Conservation (phyloP, 2,329 filamentous ascomycete species). For the Aspergillus neoniger region DNA sequence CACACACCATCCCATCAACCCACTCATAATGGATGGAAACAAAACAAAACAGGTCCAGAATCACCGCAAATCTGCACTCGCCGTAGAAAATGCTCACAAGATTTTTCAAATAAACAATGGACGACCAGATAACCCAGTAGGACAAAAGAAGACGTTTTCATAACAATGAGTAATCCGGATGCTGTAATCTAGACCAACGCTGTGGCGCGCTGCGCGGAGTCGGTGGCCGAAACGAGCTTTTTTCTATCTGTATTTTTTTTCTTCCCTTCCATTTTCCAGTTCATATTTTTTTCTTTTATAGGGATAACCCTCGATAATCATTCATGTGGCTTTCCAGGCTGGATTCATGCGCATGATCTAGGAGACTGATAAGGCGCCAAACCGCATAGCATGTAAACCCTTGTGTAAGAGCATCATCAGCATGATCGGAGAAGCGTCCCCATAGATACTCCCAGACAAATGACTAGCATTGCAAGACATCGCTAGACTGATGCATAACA, state of each 20-base stretch:
- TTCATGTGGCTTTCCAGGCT: background rate
- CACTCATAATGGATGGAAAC: constrained; percentile 34
- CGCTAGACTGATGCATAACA: constrained; percentile 6
- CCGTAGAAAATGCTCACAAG: constrained; percentile 31
- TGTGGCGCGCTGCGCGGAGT: constrained; percentile 8
- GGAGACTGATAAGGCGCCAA: background rate
- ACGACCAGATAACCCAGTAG: constrained; percentile 16
- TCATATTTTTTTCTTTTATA: background rate
- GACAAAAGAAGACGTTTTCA: constrained; percentile 20
- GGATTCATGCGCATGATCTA: background rate
- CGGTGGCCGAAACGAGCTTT: constrained; percentile 4
- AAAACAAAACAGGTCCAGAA: constrained; percentile 28
- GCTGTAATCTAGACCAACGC: constrained; percentile 10
- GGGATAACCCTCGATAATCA: background rate
- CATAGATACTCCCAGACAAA: background rate
- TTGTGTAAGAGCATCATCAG: constrained; percentile 3
- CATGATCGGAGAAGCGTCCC: background rate
- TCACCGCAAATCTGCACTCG: constrained; percentile 36
- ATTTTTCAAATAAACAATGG: constrained; percentile 22
- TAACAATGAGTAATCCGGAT: constrained; percentile 16
- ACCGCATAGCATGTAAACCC: background rate
- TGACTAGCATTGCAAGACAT: background rate
- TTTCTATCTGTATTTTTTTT: background rate
- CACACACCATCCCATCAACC: constrained; percentile 38
- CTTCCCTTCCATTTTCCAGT: background rate